These are phyloP conservation scores for Craspedostauros australis DNA, from an alignment of 108 stramenopile species.

Conservation along the genomic window DNA sequence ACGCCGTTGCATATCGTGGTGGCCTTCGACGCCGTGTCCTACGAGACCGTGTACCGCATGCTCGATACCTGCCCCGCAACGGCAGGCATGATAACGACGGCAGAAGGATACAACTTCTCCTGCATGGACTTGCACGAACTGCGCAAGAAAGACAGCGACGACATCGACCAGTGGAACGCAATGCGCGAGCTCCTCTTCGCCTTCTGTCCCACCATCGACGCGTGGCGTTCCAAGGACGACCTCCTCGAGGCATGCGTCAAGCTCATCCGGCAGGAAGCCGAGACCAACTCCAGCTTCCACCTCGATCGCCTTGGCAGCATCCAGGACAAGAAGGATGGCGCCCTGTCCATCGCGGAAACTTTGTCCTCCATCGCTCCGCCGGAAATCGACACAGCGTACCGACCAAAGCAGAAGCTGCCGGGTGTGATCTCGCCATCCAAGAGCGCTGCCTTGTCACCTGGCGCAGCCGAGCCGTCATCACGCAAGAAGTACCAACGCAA, in stretches of 20 bases:
- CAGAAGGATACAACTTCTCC: constrained; percentile 17
- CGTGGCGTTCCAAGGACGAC: constrained; percentile 27
- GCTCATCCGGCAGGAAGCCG: constrained; percentile 30
- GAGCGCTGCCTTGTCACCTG: no score
- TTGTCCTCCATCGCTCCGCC: constrained; percentile 22
- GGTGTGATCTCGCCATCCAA: no score
- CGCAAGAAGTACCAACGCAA: no score
- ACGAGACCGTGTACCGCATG: constrained; percentile 26
- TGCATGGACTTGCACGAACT: constrained; percentile 40
- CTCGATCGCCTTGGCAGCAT: constrained; percentile 7
- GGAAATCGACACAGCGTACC: constrained; percentile 11
- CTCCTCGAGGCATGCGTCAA: constrained; percentile 32
- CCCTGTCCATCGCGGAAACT: constrained; percentile 22
- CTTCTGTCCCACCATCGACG: constrained; percentile 24
- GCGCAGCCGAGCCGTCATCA: no score
- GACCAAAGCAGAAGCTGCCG: background rate
- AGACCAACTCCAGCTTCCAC: constrained; percentile 25
- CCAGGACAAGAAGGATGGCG: background rate
- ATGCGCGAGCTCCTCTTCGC: constrained; percentile 37
- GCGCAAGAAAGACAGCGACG: constrained; percentile 18
- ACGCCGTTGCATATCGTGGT: constrained; percentile 41
- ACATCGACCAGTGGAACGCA: constrained; percentile 26
- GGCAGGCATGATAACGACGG: constrained; percentile 17
- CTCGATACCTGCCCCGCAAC: constrained; percentile 32
- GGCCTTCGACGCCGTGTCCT: constrained; percentile 27